Evolutionary conservation across 2,329 filamentous ascomycete species (phyloP).

Genomic region (Epichloe coenophiala): DNA sequence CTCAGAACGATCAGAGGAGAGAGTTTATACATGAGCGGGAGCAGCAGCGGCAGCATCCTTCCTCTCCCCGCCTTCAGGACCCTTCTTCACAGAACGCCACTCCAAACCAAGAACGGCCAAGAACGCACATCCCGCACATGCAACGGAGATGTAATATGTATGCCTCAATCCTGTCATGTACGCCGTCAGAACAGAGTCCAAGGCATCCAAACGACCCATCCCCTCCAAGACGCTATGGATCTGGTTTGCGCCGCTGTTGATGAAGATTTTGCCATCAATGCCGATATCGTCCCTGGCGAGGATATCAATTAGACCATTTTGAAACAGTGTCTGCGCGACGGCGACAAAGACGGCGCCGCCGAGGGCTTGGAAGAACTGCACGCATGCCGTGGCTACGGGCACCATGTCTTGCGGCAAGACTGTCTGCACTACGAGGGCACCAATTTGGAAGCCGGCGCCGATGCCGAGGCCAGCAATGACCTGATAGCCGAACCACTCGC

Average conservation of each 20-base stretch:
- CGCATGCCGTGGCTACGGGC: slow-evolving; percentile 35
- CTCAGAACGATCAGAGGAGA: no score
- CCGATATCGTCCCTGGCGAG: slow-evolving; percentile 30
- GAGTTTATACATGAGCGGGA: slow-evolving; percentile 7
- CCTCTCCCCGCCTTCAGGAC: slow-evolving; percentile 14
- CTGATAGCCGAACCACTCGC: slow-evolving; percentile 45
- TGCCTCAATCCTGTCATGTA: slow-evolving; percentile 37
- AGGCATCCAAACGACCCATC: slow-evolving; percentile 26
- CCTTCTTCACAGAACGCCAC: slow-evolving; percentile 42
- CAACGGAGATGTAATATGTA: slow-evolving; percentile 38
- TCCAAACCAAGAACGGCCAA: slow-evolving; percentile 28
- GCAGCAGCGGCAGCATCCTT: slow-evolving; percentile 12
- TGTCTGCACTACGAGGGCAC: slow-evolving; percentile 37
- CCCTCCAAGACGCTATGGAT: slow-evolving; percentile 29
- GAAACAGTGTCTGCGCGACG: slow-evolving; percentile 53
- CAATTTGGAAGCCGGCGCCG: slow-evolving; percentile 34
- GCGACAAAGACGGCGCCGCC: slow-evolving; percentile 53
- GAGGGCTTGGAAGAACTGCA: slow-evolving; percentile 50
- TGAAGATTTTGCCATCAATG: slow-evolving; percentile 34
- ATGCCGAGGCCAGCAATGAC: slow-evolving; percentile 41
- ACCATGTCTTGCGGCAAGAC: slow-evolving; percentile 33
- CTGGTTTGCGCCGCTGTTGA: slow-evolving; percentile 39
- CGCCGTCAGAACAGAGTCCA: slow-evolving; percentile 29
- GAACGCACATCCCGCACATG: slow-evolving; percentile 32
- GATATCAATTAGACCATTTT: slow-evolving; percentile 45